Evolutionary conservation across 2,329 filamentous ascomycete species (phyloP), one percentile per base, ranked within the genome.

Genomic region (Macrophomina phaseolina): DNA sequence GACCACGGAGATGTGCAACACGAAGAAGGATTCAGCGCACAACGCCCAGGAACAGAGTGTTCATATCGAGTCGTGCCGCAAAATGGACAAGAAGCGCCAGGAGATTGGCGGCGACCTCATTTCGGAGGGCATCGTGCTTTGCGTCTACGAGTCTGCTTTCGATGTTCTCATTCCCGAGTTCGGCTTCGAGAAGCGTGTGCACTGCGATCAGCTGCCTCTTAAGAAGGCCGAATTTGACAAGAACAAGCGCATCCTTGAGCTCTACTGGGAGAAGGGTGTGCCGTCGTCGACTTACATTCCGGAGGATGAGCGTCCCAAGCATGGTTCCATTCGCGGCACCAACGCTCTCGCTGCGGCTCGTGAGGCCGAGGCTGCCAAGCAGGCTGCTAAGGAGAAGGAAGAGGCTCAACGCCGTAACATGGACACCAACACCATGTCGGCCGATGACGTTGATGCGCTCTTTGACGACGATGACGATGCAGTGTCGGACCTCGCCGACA

Each of bases 191-290:
- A 99, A 99, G 88, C 92, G 95, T 70, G 95, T 99, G 63, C 95
- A 99, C 81, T 99, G 95, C 77, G 95, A 99, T 76, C 95, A 99
- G 83, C 85, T 99, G 77, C 95, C 95, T 36, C 84, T 99, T 72
- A 94, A 98, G 87, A 99, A 99, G 85, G 95, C 95, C n/a, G 95
- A 99, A 78, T 99, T 95, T 81, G 90, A 96, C 80, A 98, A 98
- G 85, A 93, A 97, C 77, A 92, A 94, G 82, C 89, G 95, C 66
- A 88, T 98, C 36, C 86, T 99, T 55, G 95, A 99, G 81, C 87
- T 99, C 16, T 99, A 97, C 85, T 99, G 95, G 95, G 95, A 99
- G 89, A 99, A 98, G 87, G 95, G 95, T 55, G 93, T 98, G 7
- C 93, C 94, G 34, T 98, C 94, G 69, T 97, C 94, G 51, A 92